phyloP scores from a whole-genome alignment of 495 filamentous ascomycete genomes.

The Evernia prunastri region DNA sequence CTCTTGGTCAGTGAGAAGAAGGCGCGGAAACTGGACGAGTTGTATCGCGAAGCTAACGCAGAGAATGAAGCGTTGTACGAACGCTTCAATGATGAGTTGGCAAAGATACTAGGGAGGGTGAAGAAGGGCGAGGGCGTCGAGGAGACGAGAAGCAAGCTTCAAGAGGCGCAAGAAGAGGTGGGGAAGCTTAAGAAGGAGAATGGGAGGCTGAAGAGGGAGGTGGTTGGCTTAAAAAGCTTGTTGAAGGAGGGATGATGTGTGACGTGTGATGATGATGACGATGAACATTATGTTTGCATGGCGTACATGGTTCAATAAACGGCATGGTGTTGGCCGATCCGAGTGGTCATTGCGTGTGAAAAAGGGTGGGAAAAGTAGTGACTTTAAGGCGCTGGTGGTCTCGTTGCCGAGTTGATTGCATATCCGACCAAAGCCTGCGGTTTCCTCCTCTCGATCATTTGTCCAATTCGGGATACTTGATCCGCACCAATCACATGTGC shows the following conservation, averaged over 20 bases:
- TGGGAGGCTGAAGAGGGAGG: constrained; percentile 54
- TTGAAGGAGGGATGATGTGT: constrained; percentile 6
- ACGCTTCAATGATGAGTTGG: constrained; percentile 84
- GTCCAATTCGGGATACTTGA: neutral
- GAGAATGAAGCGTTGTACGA: constrained; percentile 95
- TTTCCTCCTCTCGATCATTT: neutral
- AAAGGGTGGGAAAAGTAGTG: neutral
- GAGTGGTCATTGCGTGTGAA: neutral
- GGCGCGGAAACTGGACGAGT: constrained; percentile 74
- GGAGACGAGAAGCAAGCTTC: constrained; percentile 60
- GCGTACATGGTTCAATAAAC: neutral
- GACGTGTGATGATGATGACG: too few relatives aligned
- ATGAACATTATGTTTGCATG: neutral
- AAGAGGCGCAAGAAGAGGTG: constrained; percentile 61
- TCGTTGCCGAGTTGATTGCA: neutral
- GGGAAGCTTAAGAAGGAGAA: constrained; percentile 75
- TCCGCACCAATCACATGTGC: neutral
- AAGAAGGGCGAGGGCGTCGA: constrained; percentile 67
- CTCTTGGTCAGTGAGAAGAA: constrained; percentile 69
- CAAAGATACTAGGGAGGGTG: constrained; percentile 70
- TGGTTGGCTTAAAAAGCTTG: constrained; percentile 30
- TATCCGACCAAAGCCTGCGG: neutral
- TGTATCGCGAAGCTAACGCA: constrained; percentile 80
- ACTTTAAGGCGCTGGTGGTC: neutral
- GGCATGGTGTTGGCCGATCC: neutral